Evolutionary conservation across 805 yeast genomes (phyloP).

Genomic region (Dipodascus albidus): DNA sequence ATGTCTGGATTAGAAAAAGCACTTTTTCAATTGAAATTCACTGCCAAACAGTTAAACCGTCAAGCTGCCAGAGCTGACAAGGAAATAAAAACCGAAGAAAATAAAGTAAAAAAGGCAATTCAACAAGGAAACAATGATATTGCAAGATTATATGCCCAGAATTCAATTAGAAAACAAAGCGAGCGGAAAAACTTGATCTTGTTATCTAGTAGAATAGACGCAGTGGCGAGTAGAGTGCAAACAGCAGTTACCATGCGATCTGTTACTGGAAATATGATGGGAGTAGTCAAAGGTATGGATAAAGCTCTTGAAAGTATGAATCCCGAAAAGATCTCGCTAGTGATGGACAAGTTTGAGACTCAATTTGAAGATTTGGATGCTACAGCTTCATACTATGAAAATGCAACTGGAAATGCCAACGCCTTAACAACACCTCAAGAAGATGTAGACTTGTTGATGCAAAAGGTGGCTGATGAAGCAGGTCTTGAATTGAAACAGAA

Average conservation of each 20-base stretch:
- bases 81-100: conserved; percentile 79
- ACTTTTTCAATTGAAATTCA: conserved; percentile 40
- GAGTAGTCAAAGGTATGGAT: conserved; percentile 92
- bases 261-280: conserved; percentile 88
- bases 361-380: conserved; percentile 96
- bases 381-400: conserved; percentile 83
- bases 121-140: conserved; percentile 80
- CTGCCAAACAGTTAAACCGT: conserved; percentile 83
- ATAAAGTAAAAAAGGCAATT: conserved; percentile 77
- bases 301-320: conserved; percentile 93
- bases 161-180: conserved; percentile 83
- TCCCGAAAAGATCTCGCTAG: conserved; percentile 79
- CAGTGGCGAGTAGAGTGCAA: conserved; percentile 91
- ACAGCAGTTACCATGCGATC: conserved; percentile 97
- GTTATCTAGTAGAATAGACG: conserved; percentile 82
- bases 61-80: conserved; percentile 87
- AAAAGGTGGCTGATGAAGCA: conserved; percentile 92
- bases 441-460: conserved; percentile 83
- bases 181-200: conserved; percentile 75
- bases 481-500: conserved; percentile 88
- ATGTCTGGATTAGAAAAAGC: conserved; percentile 18
- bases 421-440: conserved; percentile 91
- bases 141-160: conserved; percentile 88
- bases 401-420: conserved; percentile 77
- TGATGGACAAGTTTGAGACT: conserved; percentile 93